Percentiles rank a stretch among this genome's conserved stretches.
Conservation (phyloP, 208 protist species). For the Acanthamoeba rhysodes region DNA sequence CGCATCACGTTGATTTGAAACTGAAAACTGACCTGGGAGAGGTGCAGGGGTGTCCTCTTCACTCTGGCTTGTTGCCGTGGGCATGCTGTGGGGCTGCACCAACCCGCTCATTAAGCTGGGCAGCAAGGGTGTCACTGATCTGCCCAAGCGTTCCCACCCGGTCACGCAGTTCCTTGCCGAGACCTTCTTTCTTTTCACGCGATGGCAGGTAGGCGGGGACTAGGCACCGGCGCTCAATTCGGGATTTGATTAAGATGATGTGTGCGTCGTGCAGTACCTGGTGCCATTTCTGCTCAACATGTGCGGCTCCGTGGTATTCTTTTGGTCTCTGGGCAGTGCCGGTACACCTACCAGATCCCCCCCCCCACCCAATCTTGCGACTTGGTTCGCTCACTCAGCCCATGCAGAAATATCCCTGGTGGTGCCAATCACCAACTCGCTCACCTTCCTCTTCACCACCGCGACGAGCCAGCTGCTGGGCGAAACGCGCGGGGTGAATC, state of each 20-base stretch:
- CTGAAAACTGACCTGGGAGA: background rate
- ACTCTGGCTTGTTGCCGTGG: constrained; percentile 48
- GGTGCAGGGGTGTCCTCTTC: constrained; percentile 28
- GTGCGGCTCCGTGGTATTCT: constrained; percentile 67
- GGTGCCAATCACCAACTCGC: constrained; percentile 64
- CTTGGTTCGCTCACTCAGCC: background rate
- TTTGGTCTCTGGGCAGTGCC: constrained; percentile 62
- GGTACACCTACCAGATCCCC: too few relatives aligned
- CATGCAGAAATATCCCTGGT: constrained; percentile 63
- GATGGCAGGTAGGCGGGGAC: constrained; percentile 32
- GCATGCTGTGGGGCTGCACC: constrained; percentile 72
- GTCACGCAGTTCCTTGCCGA: constrained; percentile 48
- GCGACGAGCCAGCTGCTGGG: constrained; percentile 65
- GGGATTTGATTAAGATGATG: background rate
- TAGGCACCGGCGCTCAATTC: background rate
- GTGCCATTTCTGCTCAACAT: constrained; percentile 69
- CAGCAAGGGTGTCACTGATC: constrained; percentile 30
- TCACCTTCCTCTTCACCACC: constrained; percentile 73
- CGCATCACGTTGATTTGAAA: too few relatives aligned
- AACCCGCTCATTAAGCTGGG: constrained; percentile 73
- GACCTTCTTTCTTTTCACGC: constrained; percentile 48
- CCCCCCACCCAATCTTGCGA: too few relatives aligned
- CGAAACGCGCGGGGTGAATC: background rate
- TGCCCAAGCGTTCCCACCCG: constrained; percentile 20
- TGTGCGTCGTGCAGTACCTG: constrained; percentile 12